Base-by-base conservation (phyloP, 805 yeast species). In the Pichia deserticola region DNA sequence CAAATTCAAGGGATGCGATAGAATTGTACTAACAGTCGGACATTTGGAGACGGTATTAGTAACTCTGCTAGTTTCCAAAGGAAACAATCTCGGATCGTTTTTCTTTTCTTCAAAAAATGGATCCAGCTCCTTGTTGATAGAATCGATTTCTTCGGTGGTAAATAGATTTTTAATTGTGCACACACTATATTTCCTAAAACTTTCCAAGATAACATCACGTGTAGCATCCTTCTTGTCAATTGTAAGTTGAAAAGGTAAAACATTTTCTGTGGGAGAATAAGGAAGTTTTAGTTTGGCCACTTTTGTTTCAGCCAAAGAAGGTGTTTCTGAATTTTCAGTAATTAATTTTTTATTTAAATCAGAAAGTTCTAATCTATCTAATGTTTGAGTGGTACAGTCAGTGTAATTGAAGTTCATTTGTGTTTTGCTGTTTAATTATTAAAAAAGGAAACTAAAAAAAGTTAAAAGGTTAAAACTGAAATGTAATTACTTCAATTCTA, bases 51-150 rank as follows among this genome's bases (percentile, higher is more conserved):
- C 52, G 5, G 50, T 49, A 20, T 40, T 42, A 5, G 52, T 45
- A 10, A 49, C 52, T 41, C 52, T 40, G 5, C 45, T 36, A 8
- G 52, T 45, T 49, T 49, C 49, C n/a, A 45, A 45, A 7, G 52
- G 52, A 42, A 45, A 49, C 13, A 49, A 13, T 42, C 52, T 45
- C 41, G 50, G 49, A 36, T 49, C 52, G 34, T 49, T 38, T 42
- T 41, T 42, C 20, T 37, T 45, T 7, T 25, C 46, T 15, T 45
- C 45, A 33, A 49, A 49, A 32, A 45, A 27, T 11, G 52, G 52
- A 28, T 49, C 49, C 10, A 49, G 27, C 33, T 45, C 49, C n/a
- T 13, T 12, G 28, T 49, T 49, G 7, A 49, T 41, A 7, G n/a
- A 29, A 30, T 49, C 45, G 28, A 49, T 46, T 10, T 45, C 49